phyloP scores from a whole-genome alignment of 1,284 basidiomycete species.

The Coriolopsis trogii region DNA sequence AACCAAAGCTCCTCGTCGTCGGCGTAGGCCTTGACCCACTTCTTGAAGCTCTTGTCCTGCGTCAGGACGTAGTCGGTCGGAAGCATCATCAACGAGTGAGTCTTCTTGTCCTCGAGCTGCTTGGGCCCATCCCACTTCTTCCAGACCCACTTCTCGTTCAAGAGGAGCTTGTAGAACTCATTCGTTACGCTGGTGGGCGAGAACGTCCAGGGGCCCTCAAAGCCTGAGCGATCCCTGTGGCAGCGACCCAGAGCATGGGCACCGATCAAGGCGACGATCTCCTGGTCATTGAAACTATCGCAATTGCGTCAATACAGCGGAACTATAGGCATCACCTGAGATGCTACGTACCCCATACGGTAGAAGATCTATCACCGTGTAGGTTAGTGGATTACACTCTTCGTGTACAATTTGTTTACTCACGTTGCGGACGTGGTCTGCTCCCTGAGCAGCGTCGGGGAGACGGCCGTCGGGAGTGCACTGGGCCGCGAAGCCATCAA shows the following conservation, averaged over 20 bases:
- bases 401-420: too few species aligned
- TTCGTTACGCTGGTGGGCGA: slow-evolving; percentile 88
- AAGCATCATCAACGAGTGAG: slow-evolving; percentile 92
- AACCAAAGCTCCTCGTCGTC: slow-evolving; percentile 85
- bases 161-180: slow-evolving; percentile 88
- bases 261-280: slow-evolving; percentile 93
- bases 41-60: slow-evolving; percentile 90
- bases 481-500: slow-evolving; percentile 78
- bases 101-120: slow-evolving; percentile 93
- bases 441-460: slow-evolving; percentile 86
- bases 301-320: background rate
- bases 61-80: slow-evolving; percentile 88
- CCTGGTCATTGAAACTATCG: slow-evolving; percentile 88
- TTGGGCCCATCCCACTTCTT: slow-evolving; percentile 91
- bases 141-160: slow-evolving; percentile 90
- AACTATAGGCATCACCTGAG: background rate
- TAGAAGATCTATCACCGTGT: slow-evolving; percentile 71
- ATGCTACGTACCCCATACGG: slow-evolving; percentile 72
- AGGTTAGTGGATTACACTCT: background rate
- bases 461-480: slow-evolving; percentile 94
- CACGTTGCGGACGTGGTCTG: slow-evolving; percentile 83
- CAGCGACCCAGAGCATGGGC: slow-evolving; percentile 96
- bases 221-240: slow-evolving; percentile 84
- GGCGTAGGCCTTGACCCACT: slow-evolving; percentile 83
- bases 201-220: slow-evolving; percentile 92